Evolutionary conservation across 768 basidiomycete species (phyloP).

Genomic region (Lentinula sp.): DNA sequence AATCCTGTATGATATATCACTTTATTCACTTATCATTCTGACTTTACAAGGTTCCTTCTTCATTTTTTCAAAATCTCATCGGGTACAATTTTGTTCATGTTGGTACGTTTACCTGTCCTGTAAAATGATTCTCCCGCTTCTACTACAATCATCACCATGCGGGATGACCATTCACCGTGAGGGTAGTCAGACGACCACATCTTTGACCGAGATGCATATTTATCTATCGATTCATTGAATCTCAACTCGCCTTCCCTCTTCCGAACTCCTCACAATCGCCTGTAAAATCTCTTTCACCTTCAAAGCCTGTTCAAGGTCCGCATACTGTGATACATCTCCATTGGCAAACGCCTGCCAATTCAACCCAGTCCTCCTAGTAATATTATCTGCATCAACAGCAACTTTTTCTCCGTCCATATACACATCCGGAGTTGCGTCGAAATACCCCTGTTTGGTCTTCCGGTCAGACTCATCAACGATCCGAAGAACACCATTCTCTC

Average conservation of each 20-base stretch:
- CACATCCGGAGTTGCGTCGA: conserved; percentile 20
- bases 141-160: no score
- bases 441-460: conserved; percentile 5
- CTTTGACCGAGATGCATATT: no score
- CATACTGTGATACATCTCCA: conserved; percentile 14
- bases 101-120: no score
- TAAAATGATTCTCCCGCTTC: no score
- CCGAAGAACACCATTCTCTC: conserved; percentile 16
- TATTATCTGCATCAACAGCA: conserved; percentile 3
- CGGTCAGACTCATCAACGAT: conserved; percentile 1
- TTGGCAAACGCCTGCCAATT: conserved; percentile 20
- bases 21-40: background rate
- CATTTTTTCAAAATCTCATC: no score
- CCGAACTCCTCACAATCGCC: conserved; percentile 17
- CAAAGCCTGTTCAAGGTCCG: conserved; percentile 24
- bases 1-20: no score
- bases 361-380: conserved; percentile 5
- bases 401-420: conserved; percentile 26
- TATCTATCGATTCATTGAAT: background rate
- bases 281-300: conserved; percentile 15
- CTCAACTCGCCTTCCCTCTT: conserved; percentile 12
- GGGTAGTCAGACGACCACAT: no score
- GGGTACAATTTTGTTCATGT: no score
- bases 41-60: no score
- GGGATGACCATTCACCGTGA: no score